Conservation (phyloP, 257 asterid species). For the Solanum peruvianum region DNA sequence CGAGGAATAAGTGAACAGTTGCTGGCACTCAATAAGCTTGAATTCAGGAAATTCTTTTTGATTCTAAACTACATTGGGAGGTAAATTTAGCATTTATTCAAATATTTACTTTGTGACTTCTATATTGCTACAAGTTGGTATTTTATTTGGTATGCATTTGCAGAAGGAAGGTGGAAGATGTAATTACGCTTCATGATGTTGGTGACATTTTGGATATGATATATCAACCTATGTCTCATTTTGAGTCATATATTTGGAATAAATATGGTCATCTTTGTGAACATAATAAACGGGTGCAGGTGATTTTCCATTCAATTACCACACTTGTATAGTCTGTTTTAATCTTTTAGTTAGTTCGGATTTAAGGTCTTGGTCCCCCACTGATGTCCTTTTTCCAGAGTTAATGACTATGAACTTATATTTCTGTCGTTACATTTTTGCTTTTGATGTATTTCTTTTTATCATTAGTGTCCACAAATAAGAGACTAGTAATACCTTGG, state of each 20-base stretch:
- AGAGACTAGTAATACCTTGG: neutral
- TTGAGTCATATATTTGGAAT: constrained; percentile 51
- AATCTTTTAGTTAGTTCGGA: neutral
- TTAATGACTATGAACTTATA: neutral
- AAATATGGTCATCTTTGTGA: constrained; percentile 19
- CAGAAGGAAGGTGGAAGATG: constrained; percentile 51
- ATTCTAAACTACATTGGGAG: constrained; percentile 51
- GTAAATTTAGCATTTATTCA: constrained; percentile 24
- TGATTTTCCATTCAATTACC: neutral
- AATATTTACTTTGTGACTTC: neutral
- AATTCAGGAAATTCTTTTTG: constrained; percentile 49
- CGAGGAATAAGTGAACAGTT: constrained; percentile 21
- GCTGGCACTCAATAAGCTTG: constrained; percentile 30
- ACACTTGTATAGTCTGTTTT: neutral
- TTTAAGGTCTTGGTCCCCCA: neutral
- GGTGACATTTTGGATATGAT: constrained; percentile 21
- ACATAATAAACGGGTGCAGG: constrained; percentile 32
- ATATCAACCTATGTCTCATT: constrained; percentile 32
- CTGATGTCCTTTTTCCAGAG: neutral
- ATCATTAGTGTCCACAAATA: neutral
- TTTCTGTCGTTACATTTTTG: neutral
- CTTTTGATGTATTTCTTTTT: neutral
- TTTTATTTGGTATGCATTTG: neutral
- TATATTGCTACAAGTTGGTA: neutral
- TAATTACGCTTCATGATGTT: constrained; percentile 27